Base-by-base conservation (phyloP, 225 moss, liverwort and hornwort genomes). In the Climacium dendroides region DNA sequence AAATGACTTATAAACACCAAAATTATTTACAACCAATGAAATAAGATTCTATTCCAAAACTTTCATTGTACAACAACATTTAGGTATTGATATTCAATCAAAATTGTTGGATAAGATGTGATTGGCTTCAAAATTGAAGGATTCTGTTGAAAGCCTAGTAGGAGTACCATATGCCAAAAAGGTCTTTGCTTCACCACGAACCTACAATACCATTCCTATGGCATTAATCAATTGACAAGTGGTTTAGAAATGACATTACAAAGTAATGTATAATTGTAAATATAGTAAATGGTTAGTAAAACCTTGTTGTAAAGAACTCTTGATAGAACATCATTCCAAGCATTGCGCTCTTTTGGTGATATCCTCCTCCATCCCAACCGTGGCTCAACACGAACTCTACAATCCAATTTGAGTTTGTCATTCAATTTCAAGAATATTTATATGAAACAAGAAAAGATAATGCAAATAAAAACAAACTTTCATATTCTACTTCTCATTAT, bases 311-410 rank as follows among this genome's bases (percentile, higher is more conserved):
- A 93, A 24, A 98, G 85, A 57, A 93, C 75, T 82, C 97, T 94
- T 22, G 97, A 95, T 79, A 98, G 67, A 73, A 95, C 93, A 82
- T 90, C 94, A 78, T 98, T 98, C 98, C 98, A 98, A 64, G 91
- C 89, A 84, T 98, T 98, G 19, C 97, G 94, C 62, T 98, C 95
- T 26, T 90, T 90, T 14, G 86, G 12, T 28, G 93, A 89, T 85
- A 98, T 94, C 86, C 93, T 91, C 83, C 80, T 93, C 94, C 94
- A 97, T 45, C 97, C 92, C 89, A 98, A 85, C 3, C 94, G 94
- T 47, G 98, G 98, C 86, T 97, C 98, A 57, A 79, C 93, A 48
- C 93, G 57, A 57, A 95, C 89, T 62, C 94, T 94, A 81, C 59
- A 59, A 73, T 83, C 8, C 57, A 24, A 64, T 26, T 69, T 47